Evolutionary conservation across 768 basidiomycete genomes (phyloP).

Genomic region (Suillus discolor): DNA sequence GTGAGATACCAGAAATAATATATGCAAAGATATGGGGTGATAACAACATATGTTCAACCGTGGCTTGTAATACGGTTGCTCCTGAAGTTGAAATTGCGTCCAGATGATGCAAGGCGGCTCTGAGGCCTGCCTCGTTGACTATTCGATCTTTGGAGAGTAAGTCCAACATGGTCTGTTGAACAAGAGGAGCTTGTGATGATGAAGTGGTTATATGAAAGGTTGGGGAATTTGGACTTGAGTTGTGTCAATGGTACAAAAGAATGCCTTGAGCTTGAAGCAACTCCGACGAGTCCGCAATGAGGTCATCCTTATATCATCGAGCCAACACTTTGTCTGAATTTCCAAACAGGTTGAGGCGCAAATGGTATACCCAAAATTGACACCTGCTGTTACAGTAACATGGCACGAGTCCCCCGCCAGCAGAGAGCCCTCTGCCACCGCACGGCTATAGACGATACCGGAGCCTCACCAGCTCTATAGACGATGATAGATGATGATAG

Average conservation of each 20-base stretch:
- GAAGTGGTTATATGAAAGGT: too few relatives aligned
- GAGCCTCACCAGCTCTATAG: too few relatives aligned
- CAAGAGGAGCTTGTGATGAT: background rate
- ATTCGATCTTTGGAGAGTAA: conserved; percentile 14
- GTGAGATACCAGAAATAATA: conserved; percentile 28
- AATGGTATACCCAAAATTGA: background rate
- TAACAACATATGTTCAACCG: conserved; percentile 30
- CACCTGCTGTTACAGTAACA: too few relatives aligned
- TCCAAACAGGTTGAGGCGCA: conserved; percentile 1
- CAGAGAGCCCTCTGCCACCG: too few relatives aligned
- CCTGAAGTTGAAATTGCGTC: conserved; percentile 29
- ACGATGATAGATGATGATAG: too few relatives aligned
- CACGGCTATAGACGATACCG: too few relatives aligned
- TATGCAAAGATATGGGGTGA: conserved; percentile 29
- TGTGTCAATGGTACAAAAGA: background rate
- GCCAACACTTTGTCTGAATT: background rate
- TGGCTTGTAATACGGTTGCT: conserved; percentile 21
- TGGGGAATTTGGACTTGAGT: background rate
- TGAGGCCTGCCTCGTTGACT: conserved; percentile 20
- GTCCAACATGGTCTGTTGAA: conserved; percentile 1
- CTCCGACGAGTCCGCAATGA: background rate
- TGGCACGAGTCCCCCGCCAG: too few relatives aligned
- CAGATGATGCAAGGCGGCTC: conserved; percentile 17
- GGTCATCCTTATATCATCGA: background rate
- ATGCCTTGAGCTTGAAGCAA: background rate